These are phyloP conservation scores for Trichosanthes cucumerina DNA, from an alignment of 306 rosid genomes.

Conservation along the genomic window DNA sequence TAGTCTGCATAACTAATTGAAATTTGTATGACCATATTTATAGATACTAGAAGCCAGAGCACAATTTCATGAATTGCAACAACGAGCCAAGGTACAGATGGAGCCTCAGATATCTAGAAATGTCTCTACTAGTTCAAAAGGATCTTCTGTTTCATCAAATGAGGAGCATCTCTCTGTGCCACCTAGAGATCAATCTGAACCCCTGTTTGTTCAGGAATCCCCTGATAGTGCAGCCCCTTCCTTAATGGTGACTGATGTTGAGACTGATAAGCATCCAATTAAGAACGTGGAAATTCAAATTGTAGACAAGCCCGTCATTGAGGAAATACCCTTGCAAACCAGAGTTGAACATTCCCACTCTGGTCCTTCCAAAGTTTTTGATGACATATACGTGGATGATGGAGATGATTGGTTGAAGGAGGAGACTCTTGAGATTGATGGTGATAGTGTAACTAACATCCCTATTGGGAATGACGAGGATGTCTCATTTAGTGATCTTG, in stretches of 20 bases:
- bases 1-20: neutral
- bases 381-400: constrained; percentile 61
- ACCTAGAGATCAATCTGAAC: constrained; percentile 27
- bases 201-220: constrained; percentile 25
- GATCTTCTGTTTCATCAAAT: constrained; percentile 19
- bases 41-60: constrained; percentile 79
- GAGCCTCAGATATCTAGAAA: constrained; percentile 30
- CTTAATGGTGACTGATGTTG: constrained; percentile 23
- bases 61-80: constrained; percentile 46
- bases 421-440: constrained; percentile 58
- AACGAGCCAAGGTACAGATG: constrained; percentile 30
- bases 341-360: constrained; percentile 24
- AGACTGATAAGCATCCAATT: constrained; percentile 47
- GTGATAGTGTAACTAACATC: constrained; percentile 44
- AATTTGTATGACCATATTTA: constrained; percentile 9
- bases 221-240: constrained; percentile 31
- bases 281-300: constrained; percentile 35
- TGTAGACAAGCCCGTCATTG: constrained; percentile 47
- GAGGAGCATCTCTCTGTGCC: constrained; percentile 52
- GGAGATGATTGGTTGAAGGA: constrained; percentile 97
- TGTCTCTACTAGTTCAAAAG: constrained; percentile 21
- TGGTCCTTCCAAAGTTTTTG: constrained; percentile 28
- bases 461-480: constrained; percentile 71
- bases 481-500: constrained; percentile 93
- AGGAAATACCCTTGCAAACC: constrained; percentile 34